Evolutionary conservation across 75 land plant genomes (phyloP).

Genomic region (Pseudotsuga menziesii): DNA sequence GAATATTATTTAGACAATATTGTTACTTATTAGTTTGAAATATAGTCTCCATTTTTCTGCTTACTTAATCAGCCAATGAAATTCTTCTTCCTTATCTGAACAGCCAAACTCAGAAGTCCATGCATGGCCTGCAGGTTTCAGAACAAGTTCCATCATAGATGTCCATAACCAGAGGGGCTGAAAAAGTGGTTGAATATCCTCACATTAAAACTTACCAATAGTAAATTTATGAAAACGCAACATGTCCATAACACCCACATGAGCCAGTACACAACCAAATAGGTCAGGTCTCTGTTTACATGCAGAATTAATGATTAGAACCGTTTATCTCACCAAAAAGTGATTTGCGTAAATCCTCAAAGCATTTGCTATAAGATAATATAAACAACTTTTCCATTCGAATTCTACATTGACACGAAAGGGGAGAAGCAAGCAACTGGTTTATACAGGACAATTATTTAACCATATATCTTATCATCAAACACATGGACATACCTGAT

Average conservation of each 20-base stretch:
- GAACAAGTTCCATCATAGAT: no score
- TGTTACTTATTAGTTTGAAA: no score
- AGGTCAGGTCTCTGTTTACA: conserved; percentile 89
- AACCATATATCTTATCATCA: no score
- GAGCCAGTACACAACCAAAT: conserved; percentile 96
- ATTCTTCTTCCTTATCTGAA: conserved; percentile 91
- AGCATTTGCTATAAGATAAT: not conserved
- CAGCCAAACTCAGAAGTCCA: conserved; percentile 98
- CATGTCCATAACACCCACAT: conserved; percentile 99
- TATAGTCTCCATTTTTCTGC: not conserved
- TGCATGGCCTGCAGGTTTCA: conserved; percentile 73
- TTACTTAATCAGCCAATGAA: conserved; percentile 93
- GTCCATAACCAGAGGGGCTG: not conserved
- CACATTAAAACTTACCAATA: conserved; percentile 53
- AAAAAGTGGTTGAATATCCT: not conserved
- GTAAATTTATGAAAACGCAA: conserved; percentile 96
- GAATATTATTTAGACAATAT: no score
- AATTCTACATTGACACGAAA: not conserved
- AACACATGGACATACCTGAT: conserved; percentile 57
- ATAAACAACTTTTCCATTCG: not conserved
- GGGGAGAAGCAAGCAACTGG: no score
- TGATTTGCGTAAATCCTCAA: not conserved
- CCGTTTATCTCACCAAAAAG: not conserved
- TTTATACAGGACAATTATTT: no score
- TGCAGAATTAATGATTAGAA: not conserved